These are phyloP conservation scores for Evernia prunastri DNA, from an alignment of 495 filamentous ascomycete species.

Conservation along the genomic window DNA sequence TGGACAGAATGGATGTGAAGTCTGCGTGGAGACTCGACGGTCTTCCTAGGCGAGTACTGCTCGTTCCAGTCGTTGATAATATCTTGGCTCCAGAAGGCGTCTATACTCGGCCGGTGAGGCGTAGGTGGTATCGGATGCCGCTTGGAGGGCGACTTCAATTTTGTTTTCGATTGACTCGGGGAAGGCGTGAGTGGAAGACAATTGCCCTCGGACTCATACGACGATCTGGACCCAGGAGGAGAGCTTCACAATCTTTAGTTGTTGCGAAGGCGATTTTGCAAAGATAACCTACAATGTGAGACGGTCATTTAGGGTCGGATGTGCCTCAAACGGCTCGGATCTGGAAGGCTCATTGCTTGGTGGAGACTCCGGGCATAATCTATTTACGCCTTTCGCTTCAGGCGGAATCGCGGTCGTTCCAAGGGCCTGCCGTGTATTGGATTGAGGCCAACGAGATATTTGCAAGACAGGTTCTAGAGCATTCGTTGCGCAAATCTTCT, in stretches of 20 bases:
- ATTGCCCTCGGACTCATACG: constrained; percentile 12
- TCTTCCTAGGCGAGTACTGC: constrained; percentile 62
- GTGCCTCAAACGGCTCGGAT: background rate
- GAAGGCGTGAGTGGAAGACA: constrained; percentile 34
- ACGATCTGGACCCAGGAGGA: constrained; percentile 19
- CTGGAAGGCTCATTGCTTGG: no score
- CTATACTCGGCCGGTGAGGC: constrained; percentile 59
- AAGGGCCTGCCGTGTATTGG: background rate
- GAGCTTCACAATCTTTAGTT: constrained; percentile 15
- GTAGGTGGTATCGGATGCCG: constrained; percentile 46
- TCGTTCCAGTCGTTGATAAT: constrained; percentile 78
- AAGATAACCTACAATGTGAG: constrained; percentile 18
- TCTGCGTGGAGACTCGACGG: constrained; percentile 27
- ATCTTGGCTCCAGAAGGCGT: constrained; percentile 75
- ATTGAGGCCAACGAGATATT: background rate
- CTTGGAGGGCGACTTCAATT: constrained; percentile 49
- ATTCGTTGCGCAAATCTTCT: background rate
- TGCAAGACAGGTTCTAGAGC: background rate
- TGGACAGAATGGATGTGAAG: constrained; percentile 34
- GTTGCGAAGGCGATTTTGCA: background rate
- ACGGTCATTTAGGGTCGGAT: constrained; percentile 1
- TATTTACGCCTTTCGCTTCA: background rate
- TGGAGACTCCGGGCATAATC: background rate
- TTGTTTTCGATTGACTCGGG: constrained; percentile 38
- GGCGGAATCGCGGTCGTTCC: background rate